Evolutionary conservation across 108 stramenopile species (phyloP), one percentile per base, ranked within the genome.

Genomic region (Conticribra weissflogii): DNA sequence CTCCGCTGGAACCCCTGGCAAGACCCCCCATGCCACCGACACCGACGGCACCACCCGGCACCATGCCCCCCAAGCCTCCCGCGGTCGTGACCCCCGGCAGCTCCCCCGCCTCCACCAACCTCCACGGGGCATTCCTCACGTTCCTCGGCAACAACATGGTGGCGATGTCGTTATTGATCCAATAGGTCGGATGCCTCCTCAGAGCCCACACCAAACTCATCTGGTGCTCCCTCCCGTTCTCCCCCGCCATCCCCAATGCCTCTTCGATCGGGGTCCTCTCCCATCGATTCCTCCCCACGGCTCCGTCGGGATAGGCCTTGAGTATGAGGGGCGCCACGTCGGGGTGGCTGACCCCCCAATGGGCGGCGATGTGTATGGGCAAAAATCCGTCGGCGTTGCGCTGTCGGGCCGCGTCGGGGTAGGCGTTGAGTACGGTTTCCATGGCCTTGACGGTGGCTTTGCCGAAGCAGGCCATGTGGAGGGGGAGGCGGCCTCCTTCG

Each of bases 231-330:
- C 94, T 36, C 36, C 94, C 94, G 76, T 95, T 95, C 71, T 95
- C 94, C 21, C 94, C 91, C 4, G 91, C 94, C 91, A 92, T 91
- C 28, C 85, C 86, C 30, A 95, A 68, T 7, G 94, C 94, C 75
- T 95, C 94, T 74, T 95, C 94, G 28, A 92, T 72, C 0, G 94
- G 94, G 2, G 91, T 90, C 24, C 94, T 81, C 36, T 92, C 94
- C 91, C 91, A 95, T 53, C 90, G 76, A 65, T 95, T 95, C 16
- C 91, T 75, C 32, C 94, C 94, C 49, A 92, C 84, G 3, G 88
- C 90, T 8, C 91, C 89, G 78, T 95, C 91, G 3, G 94, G 94
- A 76, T 95, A 95, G 4, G 80, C 77, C 23, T 83, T 82, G 18
- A 95, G 70, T 51, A 95, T 47, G 15, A 71, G 28, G n/a, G 86